Evolutionary conservation across 148 eudicot genomes (phyloP).

Genomic region (Diospyros kaki): DNA sequence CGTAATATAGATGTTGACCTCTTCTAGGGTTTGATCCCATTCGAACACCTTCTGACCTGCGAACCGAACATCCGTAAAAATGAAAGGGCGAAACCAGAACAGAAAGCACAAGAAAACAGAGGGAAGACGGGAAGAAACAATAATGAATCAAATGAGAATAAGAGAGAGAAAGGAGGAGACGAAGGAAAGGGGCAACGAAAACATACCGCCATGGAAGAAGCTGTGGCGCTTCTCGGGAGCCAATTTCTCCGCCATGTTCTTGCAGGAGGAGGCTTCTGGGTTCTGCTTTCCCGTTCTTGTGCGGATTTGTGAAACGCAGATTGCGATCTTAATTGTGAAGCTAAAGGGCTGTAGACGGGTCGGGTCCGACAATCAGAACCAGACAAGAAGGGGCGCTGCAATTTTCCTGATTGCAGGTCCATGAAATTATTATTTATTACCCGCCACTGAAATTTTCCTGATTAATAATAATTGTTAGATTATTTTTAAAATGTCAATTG

Average conservation of each 20-base stretch:
- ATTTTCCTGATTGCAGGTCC: too few species aligned
- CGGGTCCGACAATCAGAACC: too few species aligned
- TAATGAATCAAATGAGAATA: neutral
- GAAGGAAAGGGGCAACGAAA: neutral
- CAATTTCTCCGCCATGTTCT: conserved; percentile 73
- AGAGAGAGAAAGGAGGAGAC: neutral
- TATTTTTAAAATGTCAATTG: too few species aligned
- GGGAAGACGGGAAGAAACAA: neutral
- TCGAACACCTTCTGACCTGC: conserved; percentile 90
- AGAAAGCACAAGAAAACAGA: neutral
- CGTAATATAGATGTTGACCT: conserved; percentile 79
- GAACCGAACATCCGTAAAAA: neutral
- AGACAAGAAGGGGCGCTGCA: too few species aligned
- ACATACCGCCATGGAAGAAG: conserved; percentile 70
- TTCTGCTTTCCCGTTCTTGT: too few species aligned
- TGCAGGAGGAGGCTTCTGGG: too few species aligned
- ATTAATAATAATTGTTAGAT: too few species aligned
- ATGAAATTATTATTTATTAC: too few species aligned
- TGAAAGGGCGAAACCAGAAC: neutral
- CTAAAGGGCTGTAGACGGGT: too few species aligned
- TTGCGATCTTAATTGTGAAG: too few species aligned
- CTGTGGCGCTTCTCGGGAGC: conserved; percentile 83
- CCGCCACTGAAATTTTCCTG: too few species aligned
- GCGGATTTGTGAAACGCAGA: too few species aligned
- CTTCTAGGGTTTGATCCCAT: conserved; percentile 97